Percentiles rank a stretch among this genome's conserved stretches.
Evolutionary conservation across 129 eudicot genomes (phyloP).

Genomic region (Tagetes erecta): DNA sequence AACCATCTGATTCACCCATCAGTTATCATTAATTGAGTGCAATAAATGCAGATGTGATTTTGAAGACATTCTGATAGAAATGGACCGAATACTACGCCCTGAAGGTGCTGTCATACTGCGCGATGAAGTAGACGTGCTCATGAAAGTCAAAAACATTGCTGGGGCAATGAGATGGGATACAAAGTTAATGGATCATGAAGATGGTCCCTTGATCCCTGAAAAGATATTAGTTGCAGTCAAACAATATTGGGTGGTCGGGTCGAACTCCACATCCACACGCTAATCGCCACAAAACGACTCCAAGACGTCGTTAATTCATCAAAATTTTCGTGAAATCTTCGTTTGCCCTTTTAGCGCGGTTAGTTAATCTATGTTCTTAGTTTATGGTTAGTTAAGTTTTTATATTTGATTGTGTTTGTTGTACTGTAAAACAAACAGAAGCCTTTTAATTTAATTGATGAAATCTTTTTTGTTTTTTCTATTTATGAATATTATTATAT

Average conservation of each 20-base stretch:
- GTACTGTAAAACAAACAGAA: slow-evolving; percentile 2
- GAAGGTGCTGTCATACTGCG: slow-evolving; percentile 94
- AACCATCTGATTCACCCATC: background rate
- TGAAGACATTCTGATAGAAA: slow-evolving; percentile 92
- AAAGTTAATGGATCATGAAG: slow-evolving; percentile 87
- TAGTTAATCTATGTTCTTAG: slow-evolving; percentile 29
- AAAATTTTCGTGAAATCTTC: slow-evolving; percentile 17
- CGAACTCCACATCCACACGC: slow-evolving; percentile 69
- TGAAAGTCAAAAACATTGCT: slow-evolving; percentile 69
- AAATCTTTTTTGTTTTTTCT: background rate
- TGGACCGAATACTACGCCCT: slow-evolving; percentile 94
- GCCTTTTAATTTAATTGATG: background rate
- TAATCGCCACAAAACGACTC: slow-evolving; percentile 32
- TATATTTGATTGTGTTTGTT: slow-evolving; percentile 20
- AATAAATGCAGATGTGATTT: slow-evolving; percentile 63
- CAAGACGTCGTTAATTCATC: slow-evolving; percentile 21
- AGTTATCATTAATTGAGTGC: slow-evolving; percentile 1
- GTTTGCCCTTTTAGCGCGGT: slow-evolving; percentile 1
- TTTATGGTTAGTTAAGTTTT: slow-evolving; percentile 23
- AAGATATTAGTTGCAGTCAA: slow-evolving; percentile 83
- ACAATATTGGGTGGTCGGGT: slow-evolving; percentile 77
- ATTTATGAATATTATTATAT: background rate
- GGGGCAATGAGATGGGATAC: slow-evolving; percentile 87
- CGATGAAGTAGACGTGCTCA: slow-evolving; percentile 87
- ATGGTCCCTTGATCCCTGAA: slow-evolving; percentile 88